These are phyloP conservation scores for Penicillium waksmanii DNA, from an alignment of 495 filamentous ascomycete genomes.

Conservation along the genomic window DNA sequence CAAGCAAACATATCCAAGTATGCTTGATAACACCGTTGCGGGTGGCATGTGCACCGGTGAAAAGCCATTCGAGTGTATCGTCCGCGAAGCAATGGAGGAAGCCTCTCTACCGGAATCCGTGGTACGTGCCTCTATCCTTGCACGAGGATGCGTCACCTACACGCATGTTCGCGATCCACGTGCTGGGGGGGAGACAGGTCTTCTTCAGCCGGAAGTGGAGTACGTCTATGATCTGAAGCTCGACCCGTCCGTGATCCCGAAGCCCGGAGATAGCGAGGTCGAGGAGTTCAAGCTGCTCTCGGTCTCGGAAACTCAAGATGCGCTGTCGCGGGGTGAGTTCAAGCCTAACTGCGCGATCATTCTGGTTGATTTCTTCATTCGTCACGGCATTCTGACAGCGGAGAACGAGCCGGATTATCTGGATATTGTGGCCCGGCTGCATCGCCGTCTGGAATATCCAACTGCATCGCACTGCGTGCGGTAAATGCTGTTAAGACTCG, in stretches of 20 bases:
- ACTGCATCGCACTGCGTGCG: constrained; percentile 46
- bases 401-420: constrained; percentile 84
- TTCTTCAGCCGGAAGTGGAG: constrained; percentile 89
- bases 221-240: constrained; percentile 92
- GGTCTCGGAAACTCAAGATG: constrained; percentile 72
- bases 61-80: constrained; percentile 72
- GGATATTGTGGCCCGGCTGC: constrained; percentile 74
- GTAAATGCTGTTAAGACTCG: constrained; percentile 7
- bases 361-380: constrained; percentile 86
- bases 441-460: constrained; percentile 83
- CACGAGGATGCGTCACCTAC: constrained; percentile 78
- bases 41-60: constrained; percentile 86
- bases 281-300: constrained; percentile 79
- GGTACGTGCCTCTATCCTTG: constrained; percentile 59
- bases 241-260: constrained; percentile 63
- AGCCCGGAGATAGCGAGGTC: constrained; percentile 85
- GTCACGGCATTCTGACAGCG: constrained; percentile 78
- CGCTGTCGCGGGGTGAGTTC: constrained; percentile 73
- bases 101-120: constrained; percentile 76
- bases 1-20: constrained; percentile 83
- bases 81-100: constrained; percentile 89
- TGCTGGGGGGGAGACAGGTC: constrained; percentile 83
- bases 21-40: constrained; percentile 94
- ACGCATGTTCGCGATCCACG: constrained; percentile 76
- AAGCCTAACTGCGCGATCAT: constrained; percentile 93